Base-by-base conservation (phyloP, 495 filamentous ascomycete genomes). In the Trichoderma orchidacearum region DNA sequence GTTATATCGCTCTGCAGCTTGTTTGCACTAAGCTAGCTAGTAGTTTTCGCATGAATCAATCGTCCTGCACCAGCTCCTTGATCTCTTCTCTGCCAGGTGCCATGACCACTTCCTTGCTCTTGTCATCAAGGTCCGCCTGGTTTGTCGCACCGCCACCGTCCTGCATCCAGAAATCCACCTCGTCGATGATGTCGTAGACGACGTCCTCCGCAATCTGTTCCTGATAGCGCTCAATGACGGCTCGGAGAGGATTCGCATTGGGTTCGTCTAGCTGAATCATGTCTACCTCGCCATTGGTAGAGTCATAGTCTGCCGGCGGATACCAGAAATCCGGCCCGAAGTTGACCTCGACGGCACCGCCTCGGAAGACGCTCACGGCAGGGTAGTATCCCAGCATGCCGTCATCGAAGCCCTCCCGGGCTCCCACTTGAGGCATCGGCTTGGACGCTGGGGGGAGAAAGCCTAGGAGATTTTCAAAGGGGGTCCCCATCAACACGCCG, bases 161-260 rank as follows among this genome's bases (percentile, higher is more conserved):
- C 59, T 84, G 78, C 65, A 81, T 74, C 72, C 85, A 83, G 65
- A 87, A 84, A 64, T 92, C 88, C 48, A 92, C 85, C 67, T 96
- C 91, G 66, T 98, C 94, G 15, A 95, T 76, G 32, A 97, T 77
- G 68, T 96, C 92, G 62, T 89, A 95, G 34, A 91, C 74, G 7
- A 96, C 78, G 65, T 97, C 94, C 70, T 99, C 94, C 3, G 86
- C 91, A 60, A 97, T 92, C 72, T 96, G 91, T 67, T 97, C 93
- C 62, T 87, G 80, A 69, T 89, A 97, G 11, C 93, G 78, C 56
- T 95, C 90, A 5, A 81, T 76, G 23, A 95, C 75, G 1, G 87
- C 72, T 30, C 76, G 73, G 2, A 88, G 52, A 17, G 57, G 36
- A 27, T 38, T n/a, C 0, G 55, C 11, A 9, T 57, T 53, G 15